Evolutionary conservation across 1,139 yeast genomes (phyloP), one percentile per base, ranked within the genome.

Genomic region (Magnusiomyces starmeri): DNA sequence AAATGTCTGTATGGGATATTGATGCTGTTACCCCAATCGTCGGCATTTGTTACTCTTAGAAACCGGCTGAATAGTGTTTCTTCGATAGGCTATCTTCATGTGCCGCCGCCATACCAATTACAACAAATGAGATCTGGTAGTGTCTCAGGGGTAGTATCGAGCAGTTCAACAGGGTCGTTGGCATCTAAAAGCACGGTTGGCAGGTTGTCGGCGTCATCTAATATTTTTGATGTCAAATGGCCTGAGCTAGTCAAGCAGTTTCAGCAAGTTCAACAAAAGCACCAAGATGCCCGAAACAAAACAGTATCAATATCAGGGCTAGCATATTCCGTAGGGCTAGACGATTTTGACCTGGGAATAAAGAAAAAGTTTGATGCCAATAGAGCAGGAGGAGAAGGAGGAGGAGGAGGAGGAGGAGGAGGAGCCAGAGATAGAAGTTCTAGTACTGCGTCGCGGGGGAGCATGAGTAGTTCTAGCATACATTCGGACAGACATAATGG

Each of bases 1-100:
- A 88, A 89, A 65, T 85, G 96, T 48, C 75, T 94, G 29, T 94
- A 89, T 65, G 98, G 98, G 1, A 77, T 94, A 47, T 73, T 94
- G 54, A 94, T 94, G 99, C 76, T 94, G 4, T 70, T 94, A 51
- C 99, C 99, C 0, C 99, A 94, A 65, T 87, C 97, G 0, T 79
- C 88, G n/a, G 96, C 98, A 0, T 94, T 88, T 67, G 81, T 79
- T 22, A 81, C 86, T 0, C 74, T 94, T 57, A 83, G 84, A 57
- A 87, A 85, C 63, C 75, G 99, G 56, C 74, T 92, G 51, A 78
- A 78, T 52, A 75, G 86, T 43, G 77, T 78, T 43, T 70, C 77
- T 16, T 66, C 72, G 3, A 68, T 71, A 48, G 73, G 72, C 7
- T 63, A 62, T 48, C 58, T 71, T 42, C 69, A 69, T 50, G 52